Evolutionary conservation across 2,329 filamentous ascomycete genomes (phyloP).

Genomic region (Parascedosporium putredinis): DNA sequence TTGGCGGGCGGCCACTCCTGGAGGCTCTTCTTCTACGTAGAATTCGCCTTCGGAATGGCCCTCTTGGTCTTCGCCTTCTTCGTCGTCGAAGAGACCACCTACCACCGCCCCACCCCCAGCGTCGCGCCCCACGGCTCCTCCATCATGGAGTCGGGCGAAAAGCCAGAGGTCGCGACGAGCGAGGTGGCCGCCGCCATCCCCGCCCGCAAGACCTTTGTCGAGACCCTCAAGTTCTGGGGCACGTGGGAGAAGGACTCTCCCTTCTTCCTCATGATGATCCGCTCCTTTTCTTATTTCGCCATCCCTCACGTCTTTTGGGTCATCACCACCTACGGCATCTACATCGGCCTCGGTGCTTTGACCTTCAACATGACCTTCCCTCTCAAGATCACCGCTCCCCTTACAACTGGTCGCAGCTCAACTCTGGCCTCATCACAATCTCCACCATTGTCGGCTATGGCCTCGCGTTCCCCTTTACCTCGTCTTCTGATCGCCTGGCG

Average conservation of each 20-base stretch:
- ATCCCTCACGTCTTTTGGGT: conserved; percentile 40
- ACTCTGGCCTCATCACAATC: conserved; percentile 31
- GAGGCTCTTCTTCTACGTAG: conserved; percentile 52
- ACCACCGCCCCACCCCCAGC: conserved; percentile 18
- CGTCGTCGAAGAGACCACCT: conserved; percentile 44
- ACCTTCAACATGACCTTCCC: conserved; percentile 41
- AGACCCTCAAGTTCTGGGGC: conserved; percentile 32
- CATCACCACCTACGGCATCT: conserved; percentile 28
- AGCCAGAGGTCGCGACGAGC: neutral
- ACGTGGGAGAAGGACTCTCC: conserved; percentile 28
- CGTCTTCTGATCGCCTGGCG: conserved; percentile 31
- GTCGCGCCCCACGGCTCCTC: neutral
- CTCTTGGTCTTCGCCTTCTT: conserved; percentile 30
- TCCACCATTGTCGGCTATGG: conserved; percentile 21
- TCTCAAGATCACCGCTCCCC: conserved; percentile 32
- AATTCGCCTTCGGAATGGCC: conserved; percentile 34
- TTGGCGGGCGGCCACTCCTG: conserved; percentile 46
- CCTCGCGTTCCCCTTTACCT: conserved; percentile 33
- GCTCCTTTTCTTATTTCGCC: conserved; percentile 35
- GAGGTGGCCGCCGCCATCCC: conserved; percentile 16
- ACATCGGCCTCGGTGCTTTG: conserved; percentile 26
- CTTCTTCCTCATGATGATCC: conserved; percentile 33
- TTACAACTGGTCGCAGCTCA: conserved; percentile 34
- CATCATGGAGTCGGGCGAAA: neutral
- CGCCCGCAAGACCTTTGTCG: conserved; percentile 26